Evolutionary conservation across 495 filamentous ascomycete species (phyloP).

Genomic region (Filosporella fistucella): DNA sequence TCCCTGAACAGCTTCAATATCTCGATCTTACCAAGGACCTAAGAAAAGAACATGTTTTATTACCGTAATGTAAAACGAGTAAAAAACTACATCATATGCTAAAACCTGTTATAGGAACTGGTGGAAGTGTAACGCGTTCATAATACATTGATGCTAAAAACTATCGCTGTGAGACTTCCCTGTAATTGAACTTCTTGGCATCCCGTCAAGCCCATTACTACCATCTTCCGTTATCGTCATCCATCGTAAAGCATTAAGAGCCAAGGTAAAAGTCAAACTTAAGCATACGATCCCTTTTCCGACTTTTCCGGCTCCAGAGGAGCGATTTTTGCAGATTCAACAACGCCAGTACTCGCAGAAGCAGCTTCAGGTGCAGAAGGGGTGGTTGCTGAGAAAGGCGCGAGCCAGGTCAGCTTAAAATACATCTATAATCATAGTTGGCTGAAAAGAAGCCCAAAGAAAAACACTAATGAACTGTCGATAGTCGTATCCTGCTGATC

Average conservation of each 20-base stretch:
- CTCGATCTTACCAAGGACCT: too few species aligned
- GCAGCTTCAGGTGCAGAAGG: conserved; percentile 18
- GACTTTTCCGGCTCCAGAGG: conserved; percentile 20
- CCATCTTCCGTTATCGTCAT: background rate
- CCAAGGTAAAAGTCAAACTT: conserved; percentile 5
- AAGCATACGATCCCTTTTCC: conserved; percentile 17
- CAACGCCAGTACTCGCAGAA: conserved; percentile 12
- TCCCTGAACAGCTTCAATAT: too few species aligned
- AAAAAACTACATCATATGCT: too few species aligned
- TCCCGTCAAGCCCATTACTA: background rate
- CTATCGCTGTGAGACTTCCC: too few species aligned
- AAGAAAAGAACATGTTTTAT: too few species aligned
- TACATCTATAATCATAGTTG: conserved; percentile 14
- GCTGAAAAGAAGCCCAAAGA: conserved; percentile 6
- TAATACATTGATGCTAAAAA: too few species aligned
- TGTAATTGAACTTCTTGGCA: too few species aligned
- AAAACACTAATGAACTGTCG: background rate
- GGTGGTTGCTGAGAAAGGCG: conserved; percentile 12
- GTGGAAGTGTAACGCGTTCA: too few species aligned
- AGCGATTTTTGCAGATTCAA: conserved; percentile 20
- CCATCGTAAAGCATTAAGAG: background rate
- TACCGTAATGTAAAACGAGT: too few species aligned
- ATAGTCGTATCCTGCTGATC: conserved; percentile 7
- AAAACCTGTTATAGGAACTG: too few species aligned
- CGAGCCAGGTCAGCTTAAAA: conserved; percentile 18